A percentile compares a stretch with the other conserved stretches of the same genome.
phyloP scores from a whole-genome alignment of 148 eudicot species.

The Rhododendron ferrugineum region DNA sequence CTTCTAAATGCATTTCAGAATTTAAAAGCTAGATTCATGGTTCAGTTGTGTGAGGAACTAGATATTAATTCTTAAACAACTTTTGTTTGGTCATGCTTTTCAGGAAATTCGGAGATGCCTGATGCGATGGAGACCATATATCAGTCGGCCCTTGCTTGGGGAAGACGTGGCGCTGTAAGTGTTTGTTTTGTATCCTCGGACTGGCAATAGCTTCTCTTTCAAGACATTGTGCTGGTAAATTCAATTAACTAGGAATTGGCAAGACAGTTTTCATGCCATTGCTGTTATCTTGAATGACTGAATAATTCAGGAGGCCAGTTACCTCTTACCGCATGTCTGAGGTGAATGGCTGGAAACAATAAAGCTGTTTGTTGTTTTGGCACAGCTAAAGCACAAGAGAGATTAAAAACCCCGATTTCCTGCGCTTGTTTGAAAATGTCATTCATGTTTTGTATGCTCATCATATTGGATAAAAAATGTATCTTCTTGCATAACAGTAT shows the following conservation, averaged over 20 bases:
- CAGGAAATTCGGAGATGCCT: constrained; percentile 74
- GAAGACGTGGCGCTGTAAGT: constrained; percentile 82
- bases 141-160: constrained; percentile 72
- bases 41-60: not conserved
- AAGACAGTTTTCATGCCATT: not conserved
- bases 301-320: not conserved
- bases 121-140: constrained; percentile 87
- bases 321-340: not conserved
- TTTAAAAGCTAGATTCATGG: not conserved
- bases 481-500: not conserved
- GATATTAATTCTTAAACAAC: not conserved
- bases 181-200: not conserved
- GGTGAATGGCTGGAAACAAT: not conserved
- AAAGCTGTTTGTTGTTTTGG: not conserved
- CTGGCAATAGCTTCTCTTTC: not conserved
- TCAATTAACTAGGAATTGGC: not conserved
- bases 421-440: no score
- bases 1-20: not conserved
- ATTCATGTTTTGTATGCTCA: not conserved
- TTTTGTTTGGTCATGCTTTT: constrained; percentile 14
- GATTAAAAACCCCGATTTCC: not conserved
- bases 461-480: not conserved
- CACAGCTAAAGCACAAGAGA: not conserved
- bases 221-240: not conserved
- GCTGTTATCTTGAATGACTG: not conserved